Evolutionary conservation across 257 asterid species (phyloP).

Genomic region (Nicotiana noctiflora): DNA sequence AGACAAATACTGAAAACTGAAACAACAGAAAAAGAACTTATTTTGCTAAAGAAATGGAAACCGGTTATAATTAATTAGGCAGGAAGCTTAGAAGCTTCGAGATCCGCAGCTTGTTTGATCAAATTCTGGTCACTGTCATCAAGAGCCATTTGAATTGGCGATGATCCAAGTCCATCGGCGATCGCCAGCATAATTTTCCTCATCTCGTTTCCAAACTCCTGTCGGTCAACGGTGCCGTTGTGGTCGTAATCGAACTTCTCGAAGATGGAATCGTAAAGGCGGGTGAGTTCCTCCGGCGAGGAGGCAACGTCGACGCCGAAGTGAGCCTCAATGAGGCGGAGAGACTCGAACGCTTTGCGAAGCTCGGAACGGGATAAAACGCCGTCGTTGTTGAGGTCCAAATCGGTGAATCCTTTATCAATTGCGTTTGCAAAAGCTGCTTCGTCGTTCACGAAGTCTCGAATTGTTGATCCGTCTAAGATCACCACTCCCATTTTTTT

Average conservation of each 20-base stretch:
- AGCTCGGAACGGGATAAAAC: slow-evolving; percentile 78
- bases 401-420: slow-evolving; percentile 46
- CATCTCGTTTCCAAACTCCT: slow-evolving; percentile 60
- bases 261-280: slow-evolving; percentile 78
- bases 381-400: slow-evolving; percentile 80
- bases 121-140: slow-evolving; percentile 59
- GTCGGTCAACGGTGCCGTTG: slow-evolving; percentile 53
- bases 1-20: background rate
- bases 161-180: slow-evolving; percentile 80
- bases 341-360: slow-evolving; percentile 73
- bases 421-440: slow-evolving; percentile 44
- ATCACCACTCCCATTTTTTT: slow-evolving; percentile 59
- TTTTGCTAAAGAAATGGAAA: background rate
- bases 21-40: background rate
- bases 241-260: slow-evolving; percentile 50
- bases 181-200: slow-evolving; percentile 71
- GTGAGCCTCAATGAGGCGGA: slow-evolving; percentile 63
- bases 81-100: slow-evolving; percentile 47
- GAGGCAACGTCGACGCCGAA: slow-evolving; percentile 66
- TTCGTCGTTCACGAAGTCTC: slow-evolving; percentile 52
- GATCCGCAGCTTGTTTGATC: slow-evolving; percentile 81
- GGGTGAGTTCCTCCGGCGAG: slow-evolving; percentile 68
- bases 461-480: slow-evolving; percentile 73
- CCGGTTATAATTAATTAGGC: background rate
- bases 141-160: slow-evolving; percentile 84